phyloP scores from a whole-genome alignment of 768 basidiomycete species.

The Termitomyces sp. region DNA sequence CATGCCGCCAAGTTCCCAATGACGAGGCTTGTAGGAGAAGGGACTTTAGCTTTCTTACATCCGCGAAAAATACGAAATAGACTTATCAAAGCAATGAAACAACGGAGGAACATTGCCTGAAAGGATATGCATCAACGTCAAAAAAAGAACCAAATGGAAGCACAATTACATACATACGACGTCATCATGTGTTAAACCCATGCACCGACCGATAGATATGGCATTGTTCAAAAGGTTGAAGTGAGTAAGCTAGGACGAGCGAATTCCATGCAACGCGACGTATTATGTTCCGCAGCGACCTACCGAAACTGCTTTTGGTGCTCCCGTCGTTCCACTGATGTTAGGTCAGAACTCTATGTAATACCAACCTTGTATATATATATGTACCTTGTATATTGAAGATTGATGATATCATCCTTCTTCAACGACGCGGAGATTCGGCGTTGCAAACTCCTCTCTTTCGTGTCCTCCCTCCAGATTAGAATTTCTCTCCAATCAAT shows the following conservation, averaged over 20 bases:
- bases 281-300: conserved; percentile 11
- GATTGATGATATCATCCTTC: conserved; percentile 70
- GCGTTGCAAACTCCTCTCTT: conserved; percentile 37
- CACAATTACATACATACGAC: conserved; percentile 50
- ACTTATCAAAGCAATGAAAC: conserved; percentile 91
- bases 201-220: conserved; percentile 62
- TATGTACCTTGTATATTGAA: conserved; percentile 79
- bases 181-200: conserved; percentile 63
- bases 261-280: neutral
- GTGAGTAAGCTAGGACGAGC: conserved; percentile 62
- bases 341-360: neutral
- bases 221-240: conserved; percentile 76
- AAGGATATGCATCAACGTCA: neutral
- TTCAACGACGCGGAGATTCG: conserved; percentile 34
- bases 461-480: conserved; percentile 56
- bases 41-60: conserved; percentile 1
- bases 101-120: conserved; percentile 79
- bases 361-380: neutral
- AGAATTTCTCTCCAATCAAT: conserved; percentile 72
- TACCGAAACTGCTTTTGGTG: conserved; percentile 82
- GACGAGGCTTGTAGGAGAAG: conserved; percentile 53
- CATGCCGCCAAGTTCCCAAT: conserved; percentile 77
- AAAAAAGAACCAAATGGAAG: neutral
- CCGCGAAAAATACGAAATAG: conserved; percentile 1
- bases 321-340: conserved; percentile 71